Conservation (phyloP, 2,329 filamentous ascomycete genomes). For the Cadophora sp. region DNA sequence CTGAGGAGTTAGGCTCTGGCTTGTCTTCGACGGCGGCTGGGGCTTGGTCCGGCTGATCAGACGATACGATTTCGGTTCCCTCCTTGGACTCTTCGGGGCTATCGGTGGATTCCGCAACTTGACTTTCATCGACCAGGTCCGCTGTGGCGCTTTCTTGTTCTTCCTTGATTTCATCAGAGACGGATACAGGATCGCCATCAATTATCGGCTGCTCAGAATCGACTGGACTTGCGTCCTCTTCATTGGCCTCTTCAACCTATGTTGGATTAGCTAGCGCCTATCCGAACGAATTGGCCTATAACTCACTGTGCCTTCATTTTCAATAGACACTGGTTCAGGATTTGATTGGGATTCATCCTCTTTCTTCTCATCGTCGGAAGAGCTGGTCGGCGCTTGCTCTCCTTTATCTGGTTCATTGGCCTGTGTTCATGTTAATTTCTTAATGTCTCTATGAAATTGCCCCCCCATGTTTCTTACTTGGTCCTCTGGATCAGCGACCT, state of each 20-base stretch:
- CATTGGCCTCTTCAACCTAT: conserved; percentile 6
- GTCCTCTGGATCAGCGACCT: not conserved
- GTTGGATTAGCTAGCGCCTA: not conserved
- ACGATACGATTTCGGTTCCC: not conserved
- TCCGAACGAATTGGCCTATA: not conserved
- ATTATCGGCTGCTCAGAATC: not conserved
- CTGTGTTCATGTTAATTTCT: not conserved
- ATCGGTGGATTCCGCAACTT: not conserved
- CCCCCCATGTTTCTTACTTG: not conserved
- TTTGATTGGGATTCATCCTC: not conserved
- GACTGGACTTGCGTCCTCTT: conserved; percentile 9
- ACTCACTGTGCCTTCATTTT: conserved; percentile 12
- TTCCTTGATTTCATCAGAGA: not conserved
- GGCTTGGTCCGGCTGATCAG: not conserved
- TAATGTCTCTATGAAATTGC: not conserved
- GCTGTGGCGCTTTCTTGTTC: not conserved
- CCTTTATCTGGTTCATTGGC: not conserved
- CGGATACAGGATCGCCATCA: not conserved
- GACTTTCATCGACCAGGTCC: not conserved
- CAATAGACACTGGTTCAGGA: not conserved
- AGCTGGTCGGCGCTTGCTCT: not conserved
- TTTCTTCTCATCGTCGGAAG: not conserved
- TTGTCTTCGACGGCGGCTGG: not conserved
- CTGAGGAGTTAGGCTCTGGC: not conserved
- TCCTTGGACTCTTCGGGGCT: not conserved